Evolutionary conservation across 139 green algal species (phyloP).

Genomic region (Auxenochlorella pyrenoidosa): DNA sequence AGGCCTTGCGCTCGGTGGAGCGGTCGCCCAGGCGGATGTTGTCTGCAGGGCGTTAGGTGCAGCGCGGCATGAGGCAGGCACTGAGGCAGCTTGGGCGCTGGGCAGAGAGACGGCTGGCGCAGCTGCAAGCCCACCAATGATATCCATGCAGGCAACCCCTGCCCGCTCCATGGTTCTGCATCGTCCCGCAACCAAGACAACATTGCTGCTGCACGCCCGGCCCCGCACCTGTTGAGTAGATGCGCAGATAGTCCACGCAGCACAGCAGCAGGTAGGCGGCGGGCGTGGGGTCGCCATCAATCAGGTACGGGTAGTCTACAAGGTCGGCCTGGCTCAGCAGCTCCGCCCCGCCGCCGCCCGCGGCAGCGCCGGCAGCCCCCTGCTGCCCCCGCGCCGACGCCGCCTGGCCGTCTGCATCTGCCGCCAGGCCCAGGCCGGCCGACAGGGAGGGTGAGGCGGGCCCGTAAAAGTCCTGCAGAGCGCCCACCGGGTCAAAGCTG

Average conservation of each 20-base stretch:
- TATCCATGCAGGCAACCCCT: no score
- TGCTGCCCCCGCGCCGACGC: background rate
- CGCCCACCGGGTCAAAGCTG: background rate
- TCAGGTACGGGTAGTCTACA: conserved; percentile 42
- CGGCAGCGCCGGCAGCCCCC: background rate
- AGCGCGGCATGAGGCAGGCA: background rate
- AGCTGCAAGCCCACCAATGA: no score
- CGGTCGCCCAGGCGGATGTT: conserved; percentile 48
- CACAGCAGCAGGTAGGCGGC: conserved; percentile 42
- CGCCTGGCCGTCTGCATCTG: background rate
- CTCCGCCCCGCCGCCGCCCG: background rate
- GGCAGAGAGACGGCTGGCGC: background rate
- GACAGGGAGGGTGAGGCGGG: background rate
- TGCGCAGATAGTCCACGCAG: conserved; percentile 48
- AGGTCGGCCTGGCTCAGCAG: conserved; percentile 17
- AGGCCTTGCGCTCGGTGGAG: conserved; percentile 50
- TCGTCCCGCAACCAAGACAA: background rate
- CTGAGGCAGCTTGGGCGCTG: no score
- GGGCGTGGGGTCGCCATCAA: conserved; percentile 18
- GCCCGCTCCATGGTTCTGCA: no score
- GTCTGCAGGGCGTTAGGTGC: conserved; percentile 16
- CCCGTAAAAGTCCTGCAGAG: conserved; percentile 24
- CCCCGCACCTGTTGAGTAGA: conserved; percentile 41
- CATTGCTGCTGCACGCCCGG: background rate
- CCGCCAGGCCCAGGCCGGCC: background rate